phyloP scores from a whole-genome alignment of 345 rosid species.

The Arabidopsis suecica region DNA sequence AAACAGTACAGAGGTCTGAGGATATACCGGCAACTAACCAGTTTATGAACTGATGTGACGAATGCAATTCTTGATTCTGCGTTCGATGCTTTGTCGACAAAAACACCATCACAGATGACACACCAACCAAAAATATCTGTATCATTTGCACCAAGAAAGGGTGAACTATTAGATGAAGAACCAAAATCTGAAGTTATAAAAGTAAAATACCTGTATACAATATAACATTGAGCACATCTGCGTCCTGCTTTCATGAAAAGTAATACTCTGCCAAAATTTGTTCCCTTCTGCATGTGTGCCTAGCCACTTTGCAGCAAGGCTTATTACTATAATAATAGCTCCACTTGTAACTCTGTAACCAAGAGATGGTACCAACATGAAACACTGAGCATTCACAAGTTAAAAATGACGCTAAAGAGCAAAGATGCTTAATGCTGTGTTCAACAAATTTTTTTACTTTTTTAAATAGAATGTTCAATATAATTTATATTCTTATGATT shows the following conservation, averaged over 20 bases:
- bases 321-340: slow-evolving; percentile 63
- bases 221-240: slow-evolving; percentile 63
- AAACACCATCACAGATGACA: slow-evolving; percentile 77
- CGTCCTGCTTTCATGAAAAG: slow-evolving; percentile 54
- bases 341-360: slow-evolving; percentile 77
- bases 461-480: not conserved
- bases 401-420: slow-evolving; percentile 11
- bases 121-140: slow-evolving; percentile 80
- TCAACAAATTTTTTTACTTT: not conserved
- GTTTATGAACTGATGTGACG: slow-evolving; percentile 78
- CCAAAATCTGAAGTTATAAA: not conserved
- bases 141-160: slow-evolving; percentile 36
- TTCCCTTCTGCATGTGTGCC: slow-evolving; percentile 67
- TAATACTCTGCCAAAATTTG: slow-evolving; percentile 73
- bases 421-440: slow-evolving; percentile 29
- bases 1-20: slow-evolving; percentile 25
- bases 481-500: not conserved
- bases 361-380: slow-evolving; percentile 27
- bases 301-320: slow-evolving; percentile 80
- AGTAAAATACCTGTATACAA: slow-evolving; percentile 64
- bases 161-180: not conserved
- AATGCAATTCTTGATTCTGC: slow-evolving; percentile 81
- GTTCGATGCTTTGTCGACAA: slow-evolving; percentile 85
- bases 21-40: slow-evolving; percentile 81
- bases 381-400: slow-evolving; percentile 36